Conservation (phyloP, 441 rosid species). For the Erodium trifolium region DNA sequence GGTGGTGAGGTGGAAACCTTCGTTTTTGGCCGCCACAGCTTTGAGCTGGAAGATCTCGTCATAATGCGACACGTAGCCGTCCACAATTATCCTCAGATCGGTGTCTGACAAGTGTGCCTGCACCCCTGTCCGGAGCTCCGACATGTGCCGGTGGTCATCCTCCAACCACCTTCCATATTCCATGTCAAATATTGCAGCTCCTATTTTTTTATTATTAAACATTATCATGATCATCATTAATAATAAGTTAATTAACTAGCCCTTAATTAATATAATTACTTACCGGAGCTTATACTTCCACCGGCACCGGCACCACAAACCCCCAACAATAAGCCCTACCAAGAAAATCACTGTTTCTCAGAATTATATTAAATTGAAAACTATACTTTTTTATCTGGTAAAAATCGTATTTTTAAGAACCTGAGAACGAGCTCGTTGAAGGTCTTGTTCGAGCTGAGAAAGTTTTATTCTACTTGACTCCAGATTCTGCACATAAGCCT, state of each 20-base stretch:
- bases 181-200: conserved; percentile 61
- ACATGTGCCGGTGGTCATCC: conserved; percentile 55
- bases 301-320: conserved; percentile 40
- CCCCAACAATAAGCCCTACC: conserved; percentile 54
- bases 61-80: conserved; percentile 52
- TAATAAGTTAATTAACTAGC: no score
- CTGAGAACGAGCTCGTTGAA: conserved; percentile 70
- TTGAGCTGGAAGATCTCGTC: conserved; percentile 53
- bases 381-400: no score
- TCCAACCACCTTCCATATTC: conserved; percentile 72
- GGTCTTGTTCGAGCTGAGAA: conserved; percentile 62
- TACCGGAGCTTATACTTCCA: conserved; percentile 81
- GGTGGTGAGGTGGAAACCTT: conserved; percentile 54
- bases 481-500: conserved; percentile 75
- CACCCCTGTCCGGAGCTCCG: conserved; percentile 51
- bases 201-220: conserved; percentile 19
- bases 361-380: no score
- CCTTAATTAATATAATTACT: background rate
- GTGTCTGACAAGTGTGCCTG: conserved; percentile 51
- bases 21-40: conserved; percentile 44
- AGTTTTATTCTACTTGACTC: conserved; percentile 65
- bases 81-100: conserved; percentile 47
- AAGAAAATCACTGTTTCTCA: background rate
- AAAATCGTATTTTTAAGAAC: conserved; percentile 18
- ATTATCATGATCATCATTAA: background rate